Evolutionary conservation across 805 yeast genomes (phyloP), one percentile per base, ranked within the genome.

Genomic region (Cyberlindnera maclurae): DNA sequence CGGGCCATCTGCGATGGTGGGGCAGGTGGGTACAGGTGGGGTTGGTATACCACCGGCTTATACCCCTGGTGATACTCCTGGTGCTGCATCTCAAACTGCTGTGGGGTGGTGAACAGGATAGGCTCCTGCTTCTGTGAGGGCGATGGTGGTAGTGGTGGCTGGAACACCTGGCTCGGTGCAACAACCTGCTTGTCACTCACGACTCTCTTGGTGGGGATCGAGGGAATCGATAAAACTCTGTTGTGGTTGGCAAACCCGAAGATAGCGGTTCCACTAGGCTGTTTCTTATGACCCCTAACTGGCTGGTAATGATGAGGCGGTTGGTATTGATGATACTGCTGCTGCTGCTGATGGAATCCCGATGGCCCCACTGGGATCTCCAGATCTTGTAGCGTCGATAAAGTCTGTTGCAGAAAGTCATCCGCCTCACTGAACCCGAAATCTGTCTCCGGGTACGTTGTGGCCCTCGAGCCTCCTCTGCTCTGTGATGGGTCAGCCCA

Each of bases 231-330:
- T 28, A 82, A 57, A 34, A 77, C 81, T 41, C 75, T 73, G 42
- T 70, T 70, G 55, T 82, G 89, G 33, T 75, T 77, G 8, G 69
- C 63, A 47, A 73, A 82, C 0, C 94, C 94, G 58, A 83, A 83
- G 20, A 83, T 82, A 3, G 84, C 90, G 4, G 90, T 80, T 12
- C 94, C 94, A 63, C 88, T 80, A 15, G 74, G 67, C 41, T 77
- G 75, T 46, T 85, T 71, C 38, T 70, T 60, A 54, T 82, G 90
- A 17, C 58, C 55, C 41, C 34, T 47, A 24, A 38, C 20, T 22
- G 30, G 37, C 33, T 41, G 33, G 15, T 33, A 36, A 30, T 51
- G 40, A 31, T 34, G n/a, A 13, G 15, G 12, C 12, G 22, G 26
- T 4, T 15, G 12, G 17, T 31, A 36, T 33, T 41, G 33, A 18